Evolutionary conservation across 306 rosid species (phyloP).

Genomic region (Sicyos edulis): DNA sequence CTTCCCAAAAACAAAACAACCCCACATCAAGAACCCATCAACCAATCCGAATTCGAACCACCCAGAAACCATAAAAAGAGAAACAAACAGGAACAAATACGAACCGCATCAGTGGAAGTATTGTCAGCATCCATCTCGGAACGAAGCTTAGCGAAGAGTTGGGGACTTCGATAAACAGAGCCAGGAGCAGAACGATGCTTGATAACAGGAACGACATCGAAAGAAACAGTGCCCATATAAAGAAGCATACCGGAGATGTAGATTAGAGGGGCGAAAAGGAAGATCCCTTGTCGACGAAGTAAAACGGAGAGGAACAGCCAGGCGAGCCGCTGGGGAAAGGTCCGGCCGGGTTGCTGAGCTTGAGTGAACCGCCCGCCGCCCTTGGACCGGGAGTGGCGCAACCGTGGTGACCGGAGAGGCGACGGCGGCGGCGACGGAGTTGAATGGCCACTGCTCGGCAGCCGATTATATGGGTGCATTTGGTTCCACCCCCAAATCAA

Average conservation of each 20-base stretch:
- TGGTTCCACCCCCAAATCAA: constrained; percentile 7
- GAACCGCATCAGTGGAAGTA: constrained; percentile 73
- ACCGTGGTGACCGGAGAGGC: constrained; percentile 79
- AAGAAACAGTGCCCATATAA: constrained; percentile 73
- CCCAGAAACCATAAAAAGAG: neutral
- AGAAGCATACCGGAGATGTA: constrained; percentile 87
- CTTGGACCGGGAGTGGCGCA: constrained; percentile 57
- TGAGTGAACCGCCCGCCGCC: constrained; percentile 42
- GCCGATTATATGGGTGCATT: constrained; percentile 82
- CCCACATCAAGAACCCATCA: constrained; percentile 16
- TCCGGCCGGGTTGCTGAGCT: constrained; percentile 38
- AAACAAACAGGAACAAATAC: constrained; percentile 20
- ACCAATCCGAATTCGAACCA: neutral
- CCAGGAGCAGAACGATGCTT: constrained; percentile 67
- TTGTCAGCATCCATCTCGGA: constrained; percentile 66
- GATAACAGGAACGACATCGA: constrained; percentile 65
- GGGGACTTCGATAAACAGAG: constrained; percentile 73
- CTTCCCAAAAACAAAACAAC: constrained; percentile 4
- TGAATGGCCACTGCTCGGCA: constrained; percentile 87
- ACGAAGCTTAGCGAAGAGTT: constrained; percentile 54
- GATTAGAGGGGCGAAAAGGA: constrained; percentile 90
- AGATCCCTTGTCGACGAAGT: constrained; percentile 82
- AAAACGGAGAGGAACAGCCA: constrained; percentile 68
- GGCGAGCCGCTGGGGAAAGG: constrained; percentile 49
- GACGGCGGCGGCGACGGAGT: constrained; percentile 90